Base-by-base conservation (phyloP, 2,329 filamentous ascomycete species). In the Ophiostoma fasciatum region DNA sequence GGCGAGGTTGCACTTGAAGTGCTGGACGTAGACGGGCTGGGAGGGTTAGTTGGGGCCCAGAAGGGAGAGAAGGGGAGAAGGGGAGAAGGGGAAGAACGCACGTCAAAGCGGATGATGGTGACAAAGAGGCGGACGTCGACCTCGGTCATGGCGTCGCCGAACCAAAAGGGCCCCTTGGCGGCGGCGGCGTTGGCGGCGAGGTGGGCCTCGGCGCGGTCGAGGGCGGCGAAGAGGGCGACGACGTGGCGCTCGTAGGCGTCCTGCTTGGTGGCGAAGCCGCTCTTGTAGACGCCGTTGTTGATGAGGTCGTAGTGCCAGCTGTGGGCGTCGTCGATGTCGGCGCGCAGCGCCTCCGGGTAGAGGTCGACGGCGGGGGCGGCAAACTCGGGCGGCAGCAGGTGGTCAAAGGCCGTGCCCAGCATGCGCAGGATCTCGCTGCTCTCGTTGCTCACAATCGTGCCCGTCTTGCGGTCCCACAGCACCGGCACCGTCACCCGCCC, bases 391-490 rank as follows among this genome's bases (percentile, higher is more conserved):
- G 68, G 68, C 18, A 87, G 53, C 25, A 82, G 52, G 44, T 71
- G 68, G 54, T 96, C 77, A 52, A 96, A 96, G 55, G 74, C 82
- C 28, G 67, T 68, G 52, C 82, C 82, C 42, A 94, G 64, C 82
- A 94, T 93, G 52, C 87, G 77, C 54, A 94, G 76, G 53, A 94
- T 94, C 61, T 94, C 87, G 46, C 78, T 77, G 56, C 80, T 84
- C 67, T 94, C 87, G 47, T 94, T 94, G 70, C 70, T 90, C 43
- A 94, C 85, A 50, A 94, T 92, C 23, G 63, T 71, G 49, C 76
- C 69, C 35, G 63, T 60, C 61, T 79, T 75, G 60, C 74, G 83
- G 59, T 93, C 83, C 60, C 80, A 92, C 37, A 94, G 65, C 4
- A 83, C 79, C 0, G 87, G 87, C 13, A 94, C 87, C 0, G 87